phyloP scores from a whole-genome alignment of 2,329 filamentous ascomycete genomes.

The Spiromastix sp. region DNA sequence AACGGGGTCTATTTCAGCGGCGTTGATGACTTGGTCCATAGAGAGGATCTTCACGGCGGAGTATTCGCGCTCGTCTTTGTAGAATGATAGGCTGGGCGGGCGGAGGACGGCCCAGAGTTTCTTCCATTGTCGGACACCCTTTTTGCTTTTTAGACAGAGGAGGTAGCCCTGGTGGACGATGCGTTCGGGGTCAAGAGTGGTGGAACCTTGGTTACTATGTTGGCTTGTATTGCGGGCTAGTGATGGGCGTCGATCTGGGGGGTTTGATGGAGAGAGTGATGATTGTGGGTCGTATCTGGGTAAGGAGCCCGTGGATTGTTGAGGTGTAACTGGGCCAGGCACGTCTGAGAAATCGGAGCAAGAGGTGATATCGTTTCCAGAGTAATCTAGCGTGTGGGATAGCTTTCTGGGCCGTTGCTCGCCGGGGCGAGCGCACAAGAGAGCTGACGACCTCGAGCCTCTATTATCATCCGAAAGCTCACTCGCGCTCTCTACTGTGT shows the following conservation, averaged over 20 bases:
- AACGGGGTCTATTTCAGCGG: constrained; percentile 82
- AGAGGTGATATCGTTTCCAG: constrained; percentile 58
- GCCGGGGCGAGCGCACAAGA: background rate
- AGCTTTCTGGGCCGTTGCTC: constrained; percentile 17
- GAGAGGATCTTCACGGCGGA: constrained; percentile 72
- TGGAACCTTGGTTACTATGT: constrained; percentile 43
- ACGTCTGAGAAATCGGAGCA: constrained; percentile 79
- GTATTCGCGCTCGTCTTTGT: constrained; percentile 89
- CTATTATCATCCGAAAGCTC: constrained; percentile 26
- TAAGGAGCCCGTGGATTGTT: constrained; percentile 21
- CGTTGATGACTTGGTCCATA: constrained; percentile 70
- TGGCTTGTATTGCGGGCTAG: constrained; percentile 50
- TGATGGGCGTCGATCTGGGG: constrained; percentile 22
- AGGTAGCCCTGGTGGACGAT: constrained; percentile 93
- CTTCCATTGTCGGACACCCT: constrained; percentile 85
- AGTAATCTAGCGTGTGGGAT: constrained; percentile 43
- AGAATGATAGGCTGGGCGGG: constrained; percentile 72
- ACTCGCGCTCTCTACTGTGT: constrained; percentile 27
- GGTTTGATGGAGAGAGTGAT: constrained; percentile 6
- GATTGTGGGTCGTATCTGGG: constrained; percentile 10
- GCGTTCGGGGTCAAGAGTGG: constrained; percentile 62
- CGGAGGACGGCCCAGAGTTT: constrained; percentile 87
- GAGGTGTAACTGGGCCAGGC: constrained; percentile 16
- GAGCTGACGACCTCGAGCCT: background rate
- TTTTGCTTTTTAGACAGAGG: constrained; percentile 68